Percentiles rank a stretch among this genome's conserved stretches.
Conservation (phyloP, 148 eudicot genomes). For the Chenopodium quinoa region DNA sequence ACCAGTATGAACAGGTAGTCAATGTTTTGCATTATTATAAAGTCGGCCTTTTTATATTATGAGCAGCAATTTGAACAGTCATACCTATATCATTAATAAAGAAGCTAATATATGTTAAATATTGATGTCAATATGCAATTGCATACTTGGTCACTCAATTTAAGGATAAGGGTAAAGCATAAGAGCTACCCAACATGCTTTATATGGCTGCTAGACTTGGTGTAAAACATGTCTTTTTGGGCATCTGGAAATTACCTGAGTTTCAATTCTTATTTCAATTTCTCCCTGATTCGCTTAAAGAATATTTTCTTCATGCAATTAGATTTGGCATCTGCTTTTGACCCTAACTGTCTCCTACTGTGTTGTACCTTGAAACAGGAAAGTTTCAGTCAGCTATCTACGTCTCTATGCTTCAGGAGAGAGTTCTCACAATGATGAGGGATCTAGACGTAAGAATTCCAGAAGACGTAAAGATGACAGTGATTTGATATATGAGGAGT, state of each 20-base stretch:
- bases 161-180: neutral
- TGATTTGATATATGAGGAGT: slow-evolving; percentile 39
- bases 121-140: neutral
- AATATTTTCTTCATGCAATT: neutral
- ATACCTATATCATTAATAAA: neutral
- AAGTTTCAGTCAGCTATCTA: slow-evolving; percentile 64
- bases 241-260: neutral
- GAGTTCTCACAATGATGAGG: slow-evolving; percentile 53
- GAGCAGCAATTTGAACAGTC: slow-evolving; percentile 33
- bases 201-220: neutral
- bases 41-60: slow-evolving; percentile 22
- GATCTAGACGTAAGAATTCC: slow-evolving; percentile 60
- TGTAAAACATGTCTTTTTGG: neutral
- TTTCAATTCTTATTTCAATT: neutral
- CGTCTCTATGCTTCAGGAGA: slow-evolving; percentile 55
- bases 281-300: neutral
- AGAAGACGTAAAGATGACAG: slow-evolving; percentile 54
- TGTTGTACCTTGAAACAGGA: slow-evolving; percentile 48
- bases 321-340: neutral
- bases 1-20: slow-evolving; percentile 85
- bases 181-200: neutral
- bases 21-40: slow-evolving; percentile 5
- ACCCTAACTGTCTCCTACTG: slow-evolving; percentile 19
- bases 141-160: neutral
- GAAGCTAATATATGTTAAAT: neutral